Conservation (phyloP, 345 rosid species). For the Streptanthus diversifolius region DNA sequence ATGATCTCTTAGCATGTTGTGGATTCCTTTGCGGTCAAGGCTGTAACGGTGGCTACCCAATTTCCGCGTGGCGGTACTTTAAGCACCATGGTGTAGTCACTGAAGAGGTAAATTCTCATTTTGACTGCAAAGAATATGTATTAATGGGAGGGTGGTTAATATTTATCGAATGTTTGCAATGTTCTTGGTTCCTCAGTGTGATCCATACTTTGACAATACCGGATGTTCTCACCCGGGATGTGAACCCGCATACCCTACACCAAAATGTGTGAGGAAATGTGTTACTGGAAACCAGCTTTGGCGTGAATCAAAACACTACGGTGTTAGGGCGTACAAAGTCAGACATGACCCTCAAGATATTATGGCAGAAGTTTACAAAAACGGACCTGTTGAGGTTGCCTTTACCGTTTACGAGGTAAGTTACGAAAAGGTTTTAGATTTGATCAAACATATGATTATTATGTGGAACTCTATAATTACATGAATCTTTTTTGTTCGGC, state of each 20-base stretch:
- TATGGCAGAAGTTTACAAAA: slow-evolving; percentile 77
- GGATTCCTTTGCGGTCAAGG: slow-evolving; percentile 88
- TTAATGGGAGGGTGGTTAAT: not conserved
- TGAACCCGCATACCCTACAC: slow-evolving; percentile 88
- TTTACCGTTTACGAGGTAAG: slow-evolving; percentile 89
- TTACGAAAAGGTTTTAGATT: not conserved
- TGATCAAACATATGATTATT: not conserved
- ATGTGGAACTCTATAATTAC: not conserved
- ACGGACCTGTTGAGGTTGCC: slow-evolving; percentile 93
- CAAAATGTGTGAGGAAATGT: slow-evolving; percentile 78
- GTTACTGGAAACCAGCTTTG: slow-evolving; percentile 65
- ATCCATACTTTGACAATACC: slow-evolving; percentile 78
- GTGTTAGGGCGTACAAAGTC: slow-evolving; percentile 70
- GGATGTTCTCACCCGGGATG: slow-evolving; percentile 99
- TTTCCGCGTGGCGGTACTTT: slow-evolving; percentile 80
- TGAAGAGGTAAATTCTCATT: slow-evolving; percentile 59
- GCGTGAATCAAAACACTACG: slow-evolving; percentile 73
- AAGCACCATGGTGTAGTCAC: slow-evolving; percentile 76
- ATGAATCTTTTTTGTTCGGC: slow-evolving; percentile 5
- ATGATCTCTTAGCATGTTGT: slow-evolving; percentile 93
- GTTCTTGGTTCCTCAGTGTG: slow-evolving; percentile 50
- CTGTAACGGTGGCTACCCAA: slow-evolving; percentile 84
- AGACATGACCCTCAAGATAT: slow-evolving; percentile 55
- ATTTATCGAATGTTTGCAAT: not conserved
- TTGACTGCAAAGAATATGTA: not conserved